Percentiles rank a stretch among this genome's conserved stretches.
Evolutionary conservation across 1,284 basidiomycete genomes (phyloP).

Genomic region (Cutaneotrichosporon sp.): DNA sequence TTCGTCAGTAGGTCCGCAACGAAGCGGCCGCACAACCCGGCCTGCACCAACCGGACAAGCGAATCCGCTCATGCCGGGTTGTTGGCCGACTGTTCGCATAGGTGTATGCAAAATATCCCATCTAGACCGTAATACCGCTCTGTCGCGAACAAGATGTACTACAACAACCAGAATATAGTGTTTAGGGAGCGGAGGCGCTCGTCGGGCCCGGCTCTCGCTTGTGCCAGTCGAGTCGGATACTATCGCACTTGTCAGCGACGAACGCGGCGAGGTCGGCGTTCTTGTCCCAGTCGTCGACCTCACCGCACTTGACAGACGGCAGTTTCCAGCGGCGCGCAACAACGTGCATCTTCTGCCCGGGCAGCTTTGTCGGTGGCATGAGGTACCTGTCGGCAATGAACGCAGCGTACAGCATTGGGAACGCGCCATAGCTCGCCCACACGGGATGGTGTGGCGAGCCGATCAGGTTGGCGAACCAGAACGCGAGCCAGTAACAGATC

Average conservation of each 20-base stretch:
- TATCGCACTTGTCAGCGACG: slow-evolving; percentile 29
- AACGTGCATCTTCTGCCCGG: slow-evolving; percentile 30
- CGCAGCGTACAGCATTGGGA: slow-evolving; percentile 38
- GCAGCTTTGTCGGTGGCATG: slow-evolving; percentile 22
- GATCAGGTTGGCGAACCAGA: slow-evolving; percentile 55
- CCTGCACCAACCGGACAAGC: too few relatives aligned
- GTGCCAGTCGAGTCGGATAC: slow-evolving; percentile 28
- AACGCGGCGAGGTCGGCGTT: slow-evolving; percentile 22
- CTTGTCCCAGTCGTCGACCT: slow-evolving; percentile 37
- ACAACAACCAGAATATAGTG: too few relatives aligned
- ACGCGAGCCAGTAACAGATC: slow-evolving; percentile 56
- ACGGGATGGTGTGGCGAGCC: slow-evolving; percentile 40
- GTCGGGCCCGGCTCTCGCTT: slow-evolving; percentile 20
- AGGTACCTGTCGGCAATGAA: slow-evolving; percentile 29
- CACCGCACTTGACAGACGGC: slow-evolving; percentile 32
- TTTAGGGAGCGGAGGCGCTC: too few relatives aligned
- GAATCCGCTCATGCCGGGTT: too few relatives aligned
- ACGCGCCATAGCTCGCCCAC: slow-evolving; percentile 30
- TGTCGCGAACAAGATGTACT: background rate
- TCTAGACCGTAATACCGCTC: too few relatives aligned
- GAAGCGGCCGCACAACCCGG: too few relatives aligned
- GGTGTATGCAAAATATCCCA: too few relatives aligned
- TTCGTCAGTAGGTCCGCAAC: too few relatives aligned
- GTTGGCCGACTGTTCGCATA: too few relatives aligned
- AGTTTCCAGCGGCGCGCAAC: slow-evolving; percentile 21